Evolutionary conservation across 176 grass and related monocot genomes (phyloP).

Genomic region (Carex pumila): DNA sequence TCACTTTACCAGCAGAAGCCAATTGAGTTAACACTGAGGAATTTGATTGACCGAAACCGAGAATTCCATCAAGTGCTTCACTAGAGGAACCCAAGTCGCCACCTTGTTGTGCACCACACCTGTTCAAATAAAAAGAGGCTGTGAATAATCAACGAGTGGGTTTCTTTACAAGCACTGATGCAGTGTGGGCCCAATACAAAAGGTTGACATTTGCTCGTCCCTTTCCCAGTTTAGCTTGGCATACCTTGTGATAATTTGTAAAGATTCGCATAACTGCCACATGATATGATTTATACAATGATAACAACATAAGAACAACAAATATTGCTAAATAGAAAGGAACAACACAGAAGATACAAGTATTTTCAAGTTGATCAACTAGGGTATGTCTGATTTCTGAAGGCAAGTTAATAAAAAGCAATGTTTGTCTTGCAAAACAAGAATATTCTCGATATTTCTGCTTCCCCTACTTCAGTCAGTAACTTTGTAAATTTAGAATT

Average conservation of each 20-base stretch:
- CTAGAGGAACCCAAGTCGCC: constrained; percentile 65
- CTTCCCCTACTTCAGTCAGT: neutral
- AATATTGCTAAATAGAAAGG: neutral
- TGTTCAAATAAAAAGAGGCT: constrained; percentile 6
- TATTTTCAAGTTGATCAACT: neutral
- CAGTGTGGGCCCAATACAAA: neutral
- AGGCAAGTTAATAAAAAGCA: neutral
- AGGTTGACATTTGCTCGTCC: neutral
- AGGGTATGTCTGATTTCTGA: neutral
- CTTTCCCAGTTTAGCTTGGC: neutral
- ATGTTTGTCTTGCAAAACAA: neutral
- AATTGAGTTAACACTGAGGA: constrained; percentile 75
- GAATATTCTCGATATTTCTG: neutral
- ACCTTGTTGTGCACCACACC: constrained; percentile 76
- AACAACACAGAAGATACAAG: neutral
- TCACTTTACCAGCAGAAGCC: constrained; percentile 58
- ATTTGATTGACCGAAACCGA: constrained; percentile 88
- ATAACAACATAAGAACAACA: neutral
- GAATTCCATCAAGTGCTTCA: constrained; percentile 84
- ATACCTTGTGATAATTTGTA: constrained; percentile 1
- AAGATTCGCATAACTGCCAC: neutral
- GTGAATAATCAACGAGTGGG: neutral
- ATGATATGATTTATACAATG: neutral
- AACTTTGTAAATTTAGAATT: neutral
- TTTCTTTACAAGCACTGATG: neutral